Evolutionary conservation across 2,329 filamentous ascomycete genomes (phyloP).

Genomic region (Apiospora arundinis): DNA sequence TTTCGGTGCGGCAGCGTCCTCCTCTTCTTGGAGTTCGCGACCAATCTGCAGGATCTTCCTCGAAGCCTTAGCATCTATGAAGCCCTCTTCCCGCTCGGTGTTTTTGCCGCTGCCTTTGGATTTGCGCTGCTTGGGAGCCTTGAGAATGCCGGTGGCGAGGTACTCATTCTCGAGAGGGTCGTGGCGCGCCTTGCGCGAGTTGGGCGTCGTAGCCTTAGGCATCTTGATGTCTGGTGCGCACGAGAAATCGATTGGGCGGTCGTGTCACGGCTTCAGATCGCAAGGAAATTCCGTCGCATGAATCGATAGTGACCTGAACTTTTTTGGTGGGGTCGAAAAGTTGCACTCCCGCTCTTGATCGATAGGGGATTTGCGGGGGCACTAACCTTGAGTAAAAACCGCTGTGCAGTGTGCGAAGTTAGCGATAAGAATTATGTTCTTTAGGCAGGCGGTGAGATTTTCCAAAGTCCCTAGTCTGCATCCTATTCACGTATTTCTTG

Average conservation of each 20-base stretch:
- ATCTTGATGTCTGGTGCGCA: conserved; percentile 51
- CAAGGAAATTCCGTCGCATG: conserved; percentile 14
- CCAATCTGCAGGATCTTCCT: conserved; percentile 89
- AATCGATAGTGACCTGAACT: conserved; percentile 16
- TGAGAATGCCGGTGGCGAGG: conserved; percentile 70
- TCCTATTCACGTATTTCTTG: background rate
- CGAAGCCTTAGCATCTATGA: conserved; percentile 87
- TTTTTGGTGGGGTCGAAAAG: conserved; percentile 19
- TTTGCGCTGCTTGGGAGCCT: conserved; percentile 76
- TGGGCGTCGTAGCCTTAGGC: conserved; percentile 77
- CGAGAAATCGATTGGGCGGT: conserved; percentile 22
- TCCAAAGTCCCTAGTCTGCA: background rate
- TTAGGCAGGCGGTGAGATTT: conserved; percentile 10
- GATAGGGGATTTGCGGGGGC: conserved; percentile 15
- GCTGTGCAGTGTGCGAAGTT: background rate
- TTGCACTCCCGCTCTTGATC: background rate
- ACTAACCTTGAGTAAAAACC: conserved; percentile 3
- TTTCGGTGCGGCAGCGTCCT: conserved; percentile 50
- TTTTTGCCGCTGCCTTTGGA: conserved; percentile 64
- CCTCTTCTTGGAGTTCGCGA: conserved; percentile 87
- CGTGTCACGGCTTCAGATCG: conserved; percentile 26
- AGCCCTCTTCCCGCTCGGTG: conserved; percentile 66
- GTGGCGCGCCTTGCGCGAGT: conserved; percentile 70
- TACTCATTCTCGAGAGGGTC: conserved; percentile 93
- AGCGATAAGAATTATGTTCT: background rate